Base-by-base conservation (phyloP, 805 yeast species). In the Cyberlindnera maclurae region DNA sequence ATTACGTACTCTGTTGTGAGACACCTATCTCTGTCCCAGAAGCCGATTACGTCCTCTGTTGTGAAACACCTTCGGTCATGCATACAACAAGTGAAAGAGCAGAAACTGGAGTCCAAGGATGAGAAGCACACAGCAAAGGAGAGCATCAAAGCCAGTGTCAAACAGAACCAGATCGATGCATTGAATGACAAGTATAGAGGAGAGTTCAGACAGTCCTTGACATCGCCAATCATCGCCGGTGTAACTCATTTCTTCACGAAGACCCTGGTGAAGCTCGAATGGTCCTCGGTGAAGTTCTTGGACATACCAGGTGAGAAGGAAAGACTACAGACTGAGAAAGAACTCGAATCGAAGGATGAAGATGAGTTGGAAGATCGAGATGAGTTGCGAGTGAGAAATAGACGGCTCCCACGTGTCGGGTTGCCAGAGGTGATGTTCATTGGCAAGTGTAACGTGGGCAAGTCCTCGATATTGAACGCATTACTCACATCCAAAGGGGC, bases 381-480 rank as follows among this genome's bases (percentile, higher is more conserved):
- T 18, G 37, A 26, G 33, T 31, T 10, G 31, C 29, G 13, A 34
- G 28, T 12, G 17, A 11, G 11, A 20, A 13, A 12, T 8, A 42
- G 29, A 41, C 18, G 17, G 24, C 17, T n/a, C 38, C 35, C 34
- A 24, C 22, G 47, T 27, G 26, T 34, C 12, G 64, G 62, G 12
- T 62, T 82, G 11, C 95, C 96, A 0, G 96, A 87, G 52, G 73
- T 87, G 4, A 64, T 82, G 4, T 68, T 88, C 34, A 49, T 88
- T 33, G 96, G 97, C 0, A 73, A 85, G 45, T 81, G 94, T 34
- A 88, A 88, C 50, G 88, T 81, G 7, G 97, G 96, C 0, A 88
- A 88, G 54, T 84, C 95, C 0, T 77, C 94, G 0, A 56, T 88
- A 18, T 63, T 88, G 30, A 83, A 84, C 51, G 73, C 72, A 11